A percentile compares a stretch with the other conserved stretches of the same genome.
phyloP scores from a whole-genome alignment of 78 protist species.

The Ministeria vibrans region DNA sequence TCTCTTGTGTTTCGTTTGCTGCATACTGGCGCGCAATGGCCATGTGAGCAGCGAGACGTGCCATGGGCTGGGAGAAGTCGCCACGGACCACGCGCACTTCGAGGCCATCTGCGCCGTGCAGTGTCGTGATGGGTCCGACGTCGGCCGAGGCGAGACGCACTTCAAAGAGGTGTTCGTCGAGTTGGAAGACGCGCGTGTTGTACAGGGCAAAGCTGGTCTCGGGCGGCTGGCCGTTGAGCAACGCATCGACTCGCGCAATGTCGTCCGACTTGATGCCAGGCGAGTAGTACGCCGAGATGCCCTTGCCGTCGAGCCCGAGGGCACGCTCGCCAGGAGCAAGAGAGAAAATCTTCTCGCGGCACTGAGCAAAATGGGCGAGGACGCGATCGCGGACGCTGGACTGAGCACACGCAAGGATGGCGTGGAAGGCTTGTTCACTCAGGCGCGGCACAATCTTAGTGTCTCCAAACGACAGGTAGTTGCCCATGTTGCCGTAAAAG shows the following conservation, averaged over 20 bases:
- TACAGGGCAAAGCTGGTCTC: not conserved
- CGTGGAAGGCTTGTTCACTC: no score
- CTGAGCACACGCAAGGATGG: no score
- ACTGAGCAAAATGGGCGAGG: no score
- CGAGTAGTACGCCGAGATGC: slow-evolving; percentile 21
- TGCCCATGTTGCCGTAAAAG: slow-evolving; percentile 70
- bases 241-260: not conserved
- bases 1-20: slow-evolving; percentile 48
- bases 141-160: slow-evolving; percentile 2
- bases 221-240: no score
- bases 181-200: slow-evolving; percentile 26
- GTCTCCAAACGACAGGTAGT: slow-evolving; percentile 72
- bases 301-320: not conserved
- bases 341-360: not conserved
- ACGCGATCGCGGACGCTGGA: no score
- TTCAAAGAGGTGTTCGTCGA: not conserved
- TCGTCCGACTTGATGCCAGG: slow-evolving; percentile 3
- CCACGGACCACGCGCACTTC: not conserved
- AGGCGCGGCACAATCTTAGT: slow-evolving; percentile 41
- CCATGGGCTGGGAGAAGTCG: not conserved
- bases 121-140: not conserved
- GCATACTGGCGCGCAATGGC: slow-evolving; percentile 23
- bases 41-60: slow-evolving; percentile 30
- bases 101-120: not conserved
- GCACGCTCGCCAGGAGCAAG: not conserved